Base-by-base conservation (phyloP, 345 rosid species). In the Populus deltoides region DNA sequence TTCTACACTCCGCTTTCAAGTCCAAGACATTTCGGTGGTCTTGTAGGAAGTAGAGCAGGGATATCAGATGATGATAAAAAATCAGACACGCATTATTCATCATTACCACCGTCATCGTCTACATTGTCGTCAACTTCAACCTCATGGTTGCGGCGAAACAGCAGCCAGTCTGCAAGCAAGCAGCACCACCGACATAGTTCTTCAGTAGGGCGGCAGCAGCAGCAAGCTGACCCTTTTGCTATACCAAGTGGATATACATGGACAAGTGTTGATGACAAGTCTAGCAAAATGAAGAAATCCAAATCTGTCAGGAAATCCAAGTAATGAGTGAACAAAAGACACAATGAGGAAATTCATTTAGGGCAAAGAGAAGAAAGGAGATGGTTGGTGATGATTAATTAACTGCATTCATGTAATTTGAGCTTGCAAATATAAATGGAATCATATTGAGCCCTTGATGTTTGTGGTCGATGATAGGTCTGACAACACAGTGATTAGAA, bases 1-100 rank as follows among this genome's bases (percentile, higher is more conserved):
- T 96, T 93, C 87, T 96, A 83, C 90, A 96, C 99, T 11, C 99
- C 99, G 11, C 81, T 92, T 39, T 94, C 99, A 5, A 96, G 99
- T 53, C 99, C 99, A 2, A 84, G 91, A 24, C 83, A 77, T 51
- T 82, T 90, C 29, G 75, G 51, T 13, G 41, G 63, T 59, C 29
- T 31, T 11, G 75, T 79, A 33, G 81, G 83, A 68, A 82, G 76
- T 53, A 76, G 80, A 59, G 82, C 61, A 66, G 59, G 47, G 24
- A 51, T 72, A 66, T 61, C 80, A 1, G 89, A 88, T 5, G 91
- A 90, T 18, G 90, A 83, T 17, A 75, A 74, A 1, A 83, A 85
- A 70, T 76, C 91, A 1, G 85, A 85, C 1, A 65, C 74, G 6
- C 80, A 80, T 0, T 86, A 80, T 62, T 86, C 90, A 0, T 79